phyloP scores from a whole-genome alignment of 176 grass and related monocot genomes.

The Thalia dealbata region DNA sequence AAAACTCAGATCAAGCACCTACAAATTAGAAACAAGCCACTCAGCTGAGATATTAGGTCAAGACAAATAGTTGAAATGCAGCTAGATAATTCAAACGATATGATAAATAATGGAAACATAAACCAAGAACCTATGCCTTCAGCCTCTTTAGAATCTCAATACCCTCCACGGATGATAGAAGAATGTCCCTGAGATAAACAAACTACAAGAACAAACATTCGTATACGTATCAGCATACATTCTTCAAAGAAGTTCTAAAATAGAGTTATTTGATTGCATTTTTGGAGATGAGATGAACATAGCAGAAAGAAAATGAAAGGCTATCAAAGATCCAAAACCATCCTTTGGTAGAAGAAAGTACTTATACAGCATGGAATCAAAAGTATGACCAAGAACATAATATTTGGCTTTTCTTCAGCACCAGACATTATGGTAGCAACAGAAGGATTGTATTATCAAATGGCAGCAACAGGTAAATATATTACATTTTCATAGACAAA shows the following conservation, averaged over 20 bases:
- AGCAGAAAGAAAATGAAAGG: background rate
- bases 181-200: conserved; percentile 96
- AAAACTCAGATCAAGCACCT: conserved; percentile 99
- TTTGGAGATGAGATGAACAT: too few relatives aligned
- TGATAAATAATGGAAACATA: conserved; percentile 1
- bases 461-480: too few relatives aligned
- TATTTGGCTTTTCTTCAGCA: too few relatives aligned
- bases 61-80: background rate
- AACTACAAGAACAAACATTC: conserved; percentile 48
- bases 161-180: conserved; percentile 80
- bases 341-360: background rate
- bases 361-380: background rate
- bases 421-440: too few relatives aligned
- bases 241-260: background rate
- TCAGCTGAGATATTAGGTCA: background rate
- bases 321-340: background rate
- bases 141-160: conserved; percentile 73
- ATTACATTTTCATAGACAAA: too few relatives aligned
- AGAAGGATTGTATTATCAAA: too few relatives aligned
- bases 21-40: conserved; percentile 11
- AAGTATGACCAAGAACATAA: background rate
- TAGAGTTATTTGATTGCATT: background rate
- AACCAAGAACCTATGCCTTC: conserved; percentile 45
- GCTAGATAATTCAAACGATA: background rate
- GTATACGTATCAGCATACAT: background rate